phyloP scores from a whole-genome alignment of 75 land plant species.

The Selaginella moellendorffii region DNA sequence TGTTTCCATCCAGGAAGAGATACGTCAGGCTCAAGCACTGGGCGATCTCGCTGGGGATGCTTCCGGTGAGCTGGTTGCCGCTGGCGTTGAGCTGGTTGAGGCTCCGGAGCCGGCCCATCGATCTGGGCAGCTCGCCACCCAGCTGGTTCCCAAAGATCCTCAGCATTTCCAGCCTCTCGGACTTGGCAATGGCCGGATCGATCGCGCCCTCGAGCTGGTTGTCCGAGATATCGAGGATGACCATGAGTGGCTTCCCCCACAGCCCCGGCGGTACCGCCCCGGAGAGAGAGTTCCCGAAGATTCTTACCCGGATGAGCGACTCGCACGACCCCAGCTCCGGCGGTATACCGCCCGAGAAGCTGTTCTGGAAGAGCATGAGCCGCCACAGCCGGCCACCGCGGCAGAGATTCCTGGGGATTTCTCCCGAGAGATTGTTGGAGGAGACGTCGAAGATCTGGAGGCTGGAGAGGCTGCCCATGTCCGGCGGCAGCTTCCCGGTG shows the following conservation, averaged over 20 bases:
- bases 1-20: not conserved
- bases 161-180: conserved; percentile 39
- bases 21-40: not conserved
- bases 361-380: not conserved
- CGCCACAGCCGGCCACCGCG: not conserved
- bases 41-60: not conserved
- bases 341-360: not conserved
- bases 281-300: not conserved
- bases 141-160: conserved; percentile 20
- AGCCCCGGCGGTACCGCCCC: not conserved
- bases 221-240: not conserved
- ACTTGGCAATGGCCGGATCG: conserved; percentile 59
- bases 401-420: not conserved
- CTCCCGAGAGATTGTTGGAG: not conserved
- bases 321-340: not conserved
- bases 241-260: not conserved
- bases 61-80: not conserved
- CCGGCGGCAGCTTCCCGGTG: conserved; percentile 34
- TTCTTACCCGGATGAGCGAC: not conserved
- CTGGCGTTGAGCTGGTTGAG: not conserved
- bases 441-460: not conserved
- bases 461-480: conserved; percentile 27
- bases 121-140: not conserved
- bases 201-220: conserved; percentile 34
- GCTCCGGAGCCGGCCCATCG: not conserved